Percentiles rank a stretch among this genome's conserved stretches.
Evolutionary conservation across 495 filamentous ascomycete species (phyloP).

Genomic region (Talaromyces borbonicus): DNA sequence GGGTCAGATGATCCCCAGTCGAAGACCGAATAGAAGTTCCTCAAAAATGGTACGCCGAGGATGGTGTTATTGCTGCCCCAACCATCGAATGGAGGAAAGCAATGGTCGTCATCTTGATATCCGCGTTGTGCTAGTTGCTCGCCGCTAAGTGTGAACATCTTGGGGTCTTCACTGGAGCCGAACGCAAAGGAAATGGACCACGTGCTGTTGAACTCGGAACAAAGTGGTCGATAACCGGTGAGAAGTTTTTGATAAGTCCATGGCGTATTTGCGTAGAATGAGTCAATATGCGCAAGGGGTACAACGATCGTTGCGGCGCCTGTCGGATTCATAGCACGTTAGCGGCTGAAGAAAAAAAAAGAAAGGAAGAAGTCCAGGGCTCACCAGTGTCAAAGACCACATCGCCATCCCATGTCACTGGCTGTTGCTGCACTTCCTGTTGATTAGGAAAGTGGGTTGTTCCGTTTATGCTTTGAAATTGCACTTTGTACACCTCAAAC

Average conservation of each 20-base stretch:
- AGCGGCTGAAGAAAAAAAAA: not conserved
- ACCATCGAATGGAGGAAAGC: not conserved
- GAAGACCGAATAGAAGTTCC: not conserved
- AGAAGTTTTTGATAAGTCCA: not conserved
- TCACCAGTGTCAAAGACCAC: not conserved
- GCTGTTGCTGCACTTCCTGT: not conserved
- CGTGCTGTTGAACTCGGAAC: conserved; percentile 1
- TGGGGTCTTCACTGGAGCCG: not conserved
- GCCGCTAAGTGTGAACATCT: not conserved
- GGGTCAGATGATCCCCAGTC: not conserved
- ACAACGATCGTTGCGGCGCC: not conserved
- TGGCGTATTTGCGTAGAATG: not conserved
- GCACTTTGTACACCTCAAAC: not conserved
- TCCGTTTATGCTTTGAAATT: not conserved
- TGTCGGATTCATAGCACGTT: not conserved
- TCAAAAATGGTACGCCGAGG: not conserved
- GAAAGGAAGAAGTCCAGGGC: not conserved
- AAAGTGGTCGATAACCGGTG: conserved; percentile 1
- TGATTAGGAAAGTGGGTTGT: not conserved
- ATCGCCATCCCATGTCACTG: not conserved
- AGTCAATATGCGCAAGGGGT: not conserved
- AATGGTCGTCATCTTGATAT: not conserved
- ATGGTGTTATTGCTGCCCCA: conserved; percentile 1
- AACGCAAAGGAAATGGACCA: not conserved
- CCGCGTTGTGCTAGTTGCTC: not conserved